Evolutionary conservation across 495 filamentous ascomycete genomes (phyloP).

Genomic region (Penicillium angulare): DNA sequence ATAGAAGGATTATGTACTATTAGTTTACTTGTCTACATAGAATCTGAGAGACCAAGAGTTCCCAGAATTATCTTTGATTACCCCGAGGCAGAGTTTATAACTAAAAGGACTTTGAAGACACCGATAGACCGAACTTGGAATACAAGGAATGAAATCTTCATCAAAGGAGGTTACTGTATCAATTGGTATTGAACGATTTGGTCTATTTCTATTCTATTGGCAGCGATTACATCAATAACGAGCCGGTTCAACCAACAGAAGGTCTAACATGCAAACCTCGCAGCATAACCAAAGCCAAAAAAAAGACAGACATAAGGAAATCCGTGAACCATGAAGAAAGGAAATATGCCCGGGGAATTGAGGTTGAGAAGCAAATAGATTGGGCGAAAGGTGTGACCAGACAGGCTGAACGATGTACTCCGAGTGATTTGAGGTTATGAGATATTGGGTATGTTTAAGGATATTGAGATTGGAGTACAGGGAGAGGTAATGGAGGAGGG

Average conservation of each 20-base stretch:
- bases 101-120: no score
- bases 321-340: conserved; percentile 17
- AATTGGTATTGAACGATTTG: background rate
- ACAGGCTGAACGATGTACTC: conserved; percentile 13
- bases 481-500: background rate
- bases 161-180: background rate
- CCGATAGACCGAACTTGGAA: no score
- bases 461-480: no score
- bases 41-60: no score
- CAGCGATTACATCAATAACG: conserved; percentile 13
- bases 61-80: no score
- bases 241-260: conserved; percentile 14
- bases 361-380: conserved; percentile 9
- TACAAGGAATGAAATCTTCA: background rate
- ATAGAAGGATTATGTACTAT: no score
- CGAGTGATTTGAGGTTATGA: conserved; percentile 14
- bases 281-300: conserved; percentile 14
- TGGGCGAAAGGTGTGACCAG: conserved; percentile 16
- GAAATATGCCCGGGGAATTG: conserved; percentile 22
- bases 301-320: conserved; percentile 22
- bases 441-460: background rate
- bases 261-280: conserved; percentile 11
- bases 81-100: no score
- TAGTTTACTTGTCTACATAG: no score
- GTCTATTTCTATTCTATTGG: conserved; percentile 29